phyloP scores from a whole-genome alignment of 2,329 filamentous ascomycete genomes.

The Exophiala viscosa region DNA sequence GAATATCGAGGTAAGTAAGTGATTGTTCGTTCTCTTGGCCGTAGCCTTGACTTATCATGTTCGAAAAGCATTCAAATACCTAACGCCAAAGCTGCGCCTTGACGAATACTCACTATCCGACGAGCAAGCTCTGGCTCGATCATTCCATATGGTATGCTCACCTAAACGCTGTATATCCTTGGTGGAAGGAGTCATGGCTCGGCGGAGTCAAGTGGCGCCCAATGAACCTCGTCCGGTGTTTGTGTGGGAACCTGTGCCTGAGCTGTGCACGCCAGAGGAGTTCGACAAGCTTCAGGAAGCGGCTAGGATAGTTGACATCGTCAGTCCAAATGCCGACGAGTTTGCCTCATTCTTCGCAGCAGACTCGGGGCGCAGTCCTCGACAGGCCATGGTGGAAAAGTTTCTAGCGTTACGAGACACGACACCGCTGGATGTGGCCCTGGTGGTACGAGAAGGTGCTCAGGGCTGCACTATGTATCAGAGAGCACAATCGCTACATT shows the following conservation, averaged over 20 bases:
- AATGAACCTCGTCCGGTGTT: conserved; percentile 62
- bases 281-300: conserved; percentile 52
- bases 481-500: conserved; percentile 54
- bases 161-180: conserved; percentile 72
- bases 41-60: neutral
- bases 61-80: conserved; percentile 72
- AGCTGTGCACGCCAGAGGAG: conserved; percentile 71
- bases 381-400: conserved; percentile 32
- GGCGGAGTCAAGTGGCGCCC: conserved; percentile 40
- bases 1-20: conserved; percentile 54
- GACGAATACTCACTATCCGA: conserved; percentile 67
- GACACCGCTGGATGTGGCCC: conserved; percentile 19
- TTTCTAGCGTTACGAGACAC: conserved; percentile 39
- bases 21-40: conserved; percentile 8
- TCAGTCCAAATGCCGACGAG: conserved; percentile 82
- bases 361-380: conserved; percentile 28
- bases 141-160: conserved; percentile 86
- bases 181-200: conserved; percentile 63
- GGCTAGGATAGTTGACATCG: conserved; percentile 53
- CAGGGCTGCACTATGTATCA: conserved; percentile 53
- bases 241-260: conserved; percentile 93
- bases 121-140: conserved; percentile 64
- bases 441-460: conserved; percentile 59
- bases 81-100: conserved; percentile 79
- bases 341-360: conserved; percentile 75